Evolutionary conservation across 495 filamentous ascomycete genomes (phyloP).

Genomic region (Talaromyces proteolyticus): DNA sequence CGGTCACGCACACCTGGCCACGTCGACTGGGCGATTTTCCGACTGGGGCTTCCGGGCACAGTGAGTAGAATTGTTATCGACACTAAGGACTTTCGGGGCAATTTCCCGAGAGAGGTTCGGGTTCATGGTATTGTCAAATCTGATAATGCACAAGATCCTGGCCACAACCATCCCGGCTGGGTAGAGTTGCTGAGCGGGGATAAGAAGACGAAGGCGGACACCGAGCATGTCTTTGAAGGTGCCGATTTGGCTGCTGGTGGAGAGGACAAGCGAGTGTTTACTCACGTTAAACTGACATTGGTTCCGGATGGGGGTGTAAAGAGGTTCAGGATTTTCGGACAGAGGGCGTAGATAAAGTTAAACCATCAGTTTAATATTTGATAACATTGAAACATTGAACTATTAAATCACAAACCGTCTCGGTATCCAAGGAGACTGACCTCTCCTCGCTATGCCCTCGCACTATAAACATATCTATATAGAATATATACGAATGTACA

Average conservation of each 20-base stretch:
- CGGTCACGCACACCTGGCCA: constrained; percentile 71
- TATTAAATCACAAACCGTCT: too few species aligned
- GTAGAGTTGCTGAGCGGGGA: constrained; percentile 57
- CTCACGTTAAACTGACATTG: constrained; percentile 83
- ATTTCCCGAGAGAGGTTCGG: constrained; percentile 75
- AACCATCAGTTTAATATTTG: too few species aligned
- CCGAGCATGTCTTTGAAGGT: constrained; percentile 67
- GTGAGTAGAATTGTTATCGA: constrained; percentile 74
- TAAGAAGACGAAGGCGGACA: constrained; percentile 67
- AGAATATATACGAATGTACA: too few species aligned
- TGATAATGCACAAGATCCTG: constrained; percentile 46
- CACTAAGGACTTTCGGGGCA: constrained; percentile 85
- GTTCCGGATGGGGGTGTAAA: constrained; percentile 92
- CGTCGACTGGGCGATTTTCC: constrained; percentile 80
- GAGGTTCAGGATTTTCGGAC: constrained; percentile 74
- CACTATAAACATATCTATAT: too few species aligned
- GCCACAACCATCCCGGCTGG: constrained; percentile 62
- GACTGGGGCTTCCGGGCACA: constrained; percentile 64
- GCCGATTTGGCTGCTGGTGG: constrained; percentile 24
- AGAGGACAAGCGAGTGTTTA: constrained; percentile 47
- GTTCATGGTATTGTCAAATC: constrained; percentile 52
- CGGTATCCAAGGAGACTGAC: too few species aligned
- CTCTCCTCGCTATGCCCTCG: too few species aligned
- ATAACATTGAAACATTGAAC: neutral
- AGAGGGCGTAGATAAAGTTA: constrained; percentile 26